Conservation (phyloP, 1,284 basidiomycete species). For the Xanthoconium separans region DNA sequence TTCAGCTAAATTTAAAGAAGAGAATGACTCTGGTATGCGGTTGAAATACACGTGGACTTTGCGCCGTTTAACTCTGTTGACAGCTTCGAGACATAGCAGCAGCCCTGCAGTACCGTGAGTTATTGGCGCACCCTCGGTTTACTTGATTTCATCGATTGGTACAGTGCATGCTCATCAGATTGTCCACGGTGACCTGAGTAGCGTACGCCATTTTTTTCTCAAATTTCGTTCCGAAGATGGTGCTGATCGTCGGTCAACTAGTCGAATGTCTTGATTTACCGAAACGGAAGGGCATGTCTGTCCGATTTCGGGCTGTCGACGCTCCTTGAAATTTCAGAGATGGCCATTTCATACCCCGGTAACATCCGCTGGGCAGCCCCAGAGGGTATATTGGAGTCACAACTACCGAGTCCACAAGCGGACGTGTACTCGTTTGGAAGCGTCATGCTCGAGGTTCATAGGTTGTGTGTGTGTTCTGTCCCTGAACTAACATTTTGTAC, state of each 20-base stretch:
- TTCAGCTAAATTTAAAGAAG: conserved; percentile 10
- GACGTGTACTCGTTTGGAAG: conserved; percentile 32
- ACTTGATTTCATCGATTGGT: background rate
- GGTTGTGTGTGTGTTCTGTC: background rate
- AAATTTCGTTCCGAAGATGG: background rate
- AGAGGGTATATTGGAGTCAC: conserved; percentile 7
- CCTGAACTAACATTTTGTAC: background rate
- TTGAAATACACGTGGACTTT: background rate
- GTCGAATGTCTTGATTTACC: conserved; percentile 35
- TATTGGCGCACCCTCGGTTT: background rate
- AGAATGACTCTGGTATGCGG: conserved; percentile 21
- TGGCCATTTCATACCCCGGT: conserved; percentile 22
- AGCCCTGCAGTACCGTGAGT: conserved; percentile 26
- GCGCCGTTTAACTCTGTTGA: background rate
- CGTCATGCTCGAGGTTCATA: conserved; percentile 28
- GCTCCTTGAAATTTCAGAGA: conserved; percentile 26
- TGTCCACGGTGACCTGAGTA: conserved; percentile 28
- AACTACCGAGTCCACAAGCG: conserved; percentile 20
- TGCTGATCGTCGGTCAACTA: conserved; percentile 9
- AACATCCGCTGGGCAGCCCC: conserved; percentile 32
- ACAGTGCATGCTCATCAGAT: conserved; percentile 24
- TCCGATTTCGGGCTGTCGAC: conserved; percentile 33
- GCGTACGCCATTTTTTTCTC: conserved; percentile 17
- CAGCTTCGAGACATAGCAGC: conserved; percentile 25
- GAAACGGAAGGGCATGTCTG: conserved; percentile 18